Conservation (phyloP, 176 grass and related monocot species). For the Oryza nivara region DNA sequence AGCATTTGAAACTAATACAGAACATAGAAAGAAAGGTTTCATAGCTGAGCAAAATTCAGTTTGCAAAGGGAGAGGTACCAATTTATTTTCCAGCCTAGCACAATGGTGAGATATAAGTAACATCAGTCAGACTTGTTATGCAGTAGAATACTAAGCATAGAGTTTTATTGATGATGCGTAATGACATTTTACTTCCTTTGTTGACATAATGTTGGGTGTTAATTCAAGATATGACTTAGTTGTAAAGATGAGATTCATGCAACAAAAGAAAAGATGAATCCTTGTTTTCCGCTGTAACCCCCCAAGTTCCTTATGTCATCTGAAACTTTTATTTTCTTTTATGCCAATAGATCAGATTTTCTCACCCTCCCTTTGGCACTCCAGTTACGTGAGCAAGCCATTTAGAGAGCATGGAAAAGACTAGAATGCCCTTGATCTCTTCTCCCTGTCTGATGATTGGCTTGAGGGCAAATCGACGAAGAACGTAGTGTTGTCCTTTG, state of each 20-base stretch:
- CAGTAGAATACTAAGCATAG: background rate
- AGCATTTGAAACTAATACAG: constrained; percentile 66
- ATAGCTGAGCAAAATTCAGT: constrained; percentile 44
- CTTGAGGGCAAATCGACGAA: background rate
- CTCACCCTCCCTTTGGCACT: background rate
- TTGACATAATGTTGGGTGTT: constrained; percentile 11
- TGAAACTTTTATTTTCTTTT: constrained; percentile 2
- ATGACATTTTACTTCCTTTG: constrained; percentile 12
- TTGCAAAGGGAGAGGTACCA: constrained; percentile 35
- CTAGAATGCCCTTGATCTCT: background rate
- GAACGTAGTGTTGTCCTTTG: background rate
- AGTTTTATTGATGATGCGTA: background rate
- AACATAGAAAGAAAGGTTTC: constrained; percentile 57
- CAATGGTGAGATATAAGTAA: constrained; percentile 25
- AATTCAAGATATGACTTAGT: constrained; percentile 29
- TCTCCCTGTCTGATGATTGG: background rate
- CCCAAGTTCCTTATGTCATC: background rate
- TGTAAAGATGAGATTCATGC: background rate
- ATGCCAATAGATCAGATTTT: background rate
- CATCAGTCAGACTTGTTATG: constrained; percentile 30
- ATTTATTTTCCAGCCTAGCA: constrained; percentile 44
- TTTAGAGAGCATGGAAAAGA: background rate
- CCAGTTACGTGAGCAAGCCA: background rate
- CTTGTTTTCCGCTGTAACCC: background rate
- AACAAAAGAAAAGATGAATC: background rate